Evolutionary conservation across 345 rosid species (phyloP).

Genomic region (Arabidopsis thaliana): TAIR10.1 NC_003076.8:7860501-7861000

Average conservation of each 20-base stretch:
- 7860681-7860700: conserved; percentile 20
- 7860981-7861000: conserved; percentile 20
- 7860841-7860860: conserved; percentile 38
- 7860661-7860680: conserved; percentile 10
- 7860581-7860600: conserved; percentile 26
- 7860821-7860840: conserved; percentile 33
- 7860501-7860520: neutral
- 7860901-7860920: conserved; percentile 43
- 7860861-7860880: conserved; percentile 33
- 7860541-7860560: conserved; percentile 13
- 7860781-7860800: conserved; percentile 36
- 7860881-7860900: conserved; percentile 42
- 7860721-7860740: conserved; percentile 50
- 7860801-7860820: neutral
- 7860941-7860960: conserved; percentile 18
- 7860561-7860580: conserved; percentile 5
- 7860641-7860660: conserved; percentile 5
- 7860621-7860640: conserved; percentile 20
- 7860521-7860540: neutral
- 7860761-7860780: conserved; percentile 37
- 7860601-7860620: conserved; percentile 37
- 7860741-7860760: conserved; percentile 30
- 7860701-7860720: neutral
- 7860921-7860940: conserved; percentile 31
- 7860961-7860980: conserved; percentile 27